Base-by-base conservation (phyloP, 2,329 filamentous ascomycete species). In the Sclerotiophoma versabilis region DNA sequence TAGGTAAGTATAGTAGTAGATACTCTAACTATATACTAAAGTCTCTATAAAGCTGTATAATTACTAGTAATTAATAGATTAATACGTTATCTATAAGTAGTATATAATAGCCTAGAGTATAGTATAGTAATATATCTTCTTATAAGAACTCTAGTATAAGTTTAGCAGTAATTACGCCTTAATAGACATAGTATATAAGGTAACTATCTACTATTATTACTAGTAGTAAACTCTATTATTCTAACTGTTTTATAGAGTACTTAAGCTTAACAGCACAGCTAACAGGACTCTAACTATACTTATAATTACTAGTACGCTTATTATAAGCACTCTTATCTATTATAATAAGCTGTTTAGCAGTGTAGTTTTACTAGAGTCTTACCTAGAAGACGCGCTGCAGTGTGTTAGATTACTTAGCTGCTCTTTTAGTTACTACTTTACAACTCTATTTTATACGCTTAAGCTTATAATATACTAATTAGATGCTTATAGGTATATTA, bases 261-360 rank as follows among this genome's bases (percentile, higher is more conserved):
- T n/a, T 23, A 4, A 25, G 22, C 36, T 22, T n/a, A 9, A 39
- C 36, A 15, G 4, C 6, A 3, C 25, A 26, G 9, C 29, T 9
- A 36, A 59, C 36, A 42, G 41, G 56, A 37, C 26, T n/a, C 45
- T 29, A 59, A 11, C 48, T 39, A 48, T 57, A 54, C 37, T 61
- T 58, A 19, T 51, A 19, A 41, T 56, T 29, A 11, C 51, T 39
- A 15, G 58, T 59, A 39, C 48, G 44, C 55, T 61, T 43, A 49
- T 61, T 59, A 14, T 27, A 49, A 39, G 45, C 51, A 23, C 36
- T 45, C 53, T 61, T 44, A 50, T 61, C 55, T 11, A 61, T 9
- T n/a, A 14, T 14, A 15, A 39, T 20, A n/a, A 39, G 23, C 36
- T 39, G 22, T 5, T 25, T 14, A n/a, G 22, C 22, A 14, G 29